Evolutionary conservation across 192 early-diverging fungal genomes (phyloP), one percentile per base, ranked within the genome.

Genomic region (Pilaira anomala): DNA sequence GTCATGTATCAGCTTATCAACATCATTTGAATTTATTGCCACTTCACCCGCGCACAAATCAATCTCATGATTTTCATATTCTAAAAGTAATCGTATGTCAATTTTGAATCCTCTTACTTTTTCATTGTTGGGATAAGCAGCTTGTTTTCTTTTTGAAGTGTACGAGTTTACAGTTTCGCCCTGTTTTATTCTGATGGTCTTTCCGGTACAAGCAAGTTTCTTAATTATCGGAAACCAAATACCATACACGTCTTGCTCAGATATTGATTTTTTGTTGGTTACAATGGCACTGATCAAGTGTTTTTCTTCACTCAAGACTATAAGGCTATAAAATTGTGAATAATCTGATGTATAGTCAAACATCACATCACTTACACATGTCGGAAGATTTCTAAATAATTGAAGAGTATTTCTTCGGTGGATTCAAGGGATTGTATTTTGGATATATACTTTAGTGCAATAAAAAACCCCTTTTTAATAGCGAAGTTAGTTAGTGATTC

Each of bases 41-140:
- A 18, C 53, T n/a, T 55, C 33, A 18, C 53, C 53, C 2, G 53
- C 28, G 33, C 53, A 55, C 3, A 55, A 36, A 55, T 55, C 53
- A 1, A 30, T 55, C 14, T 55, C 53, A 1, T 40, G 12, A 18
- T n/a, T 8, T 6, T 19, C 29, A 33, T 19, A 55, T 8, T 55
- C 53, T 2, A 55, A 14, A 12, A 55, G 29, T 9, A 39, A 9
- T n/a, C 53, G 28, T 21, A 55, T 29, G 0, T 33, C 11, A 29
- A 45, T 45, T 45, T 45, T 45, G 33, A 55, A 55, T 0, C 30
- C 53, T 55, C 33, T 55, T 16, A 55, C 9, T 36, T 36, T 55
- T 9, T 21, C 53, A 9, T 39, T 0, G 3, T 55, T 18, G 33
- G 16, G 9, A 16, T 16, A 12, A 7, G 5, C 5, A n/a, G 3